These are phyloP conservation scores for Kwoniella bestiolae DNA, from an alignment of 768 basidiomycete species.

Conservation along the genomic window DNA sequence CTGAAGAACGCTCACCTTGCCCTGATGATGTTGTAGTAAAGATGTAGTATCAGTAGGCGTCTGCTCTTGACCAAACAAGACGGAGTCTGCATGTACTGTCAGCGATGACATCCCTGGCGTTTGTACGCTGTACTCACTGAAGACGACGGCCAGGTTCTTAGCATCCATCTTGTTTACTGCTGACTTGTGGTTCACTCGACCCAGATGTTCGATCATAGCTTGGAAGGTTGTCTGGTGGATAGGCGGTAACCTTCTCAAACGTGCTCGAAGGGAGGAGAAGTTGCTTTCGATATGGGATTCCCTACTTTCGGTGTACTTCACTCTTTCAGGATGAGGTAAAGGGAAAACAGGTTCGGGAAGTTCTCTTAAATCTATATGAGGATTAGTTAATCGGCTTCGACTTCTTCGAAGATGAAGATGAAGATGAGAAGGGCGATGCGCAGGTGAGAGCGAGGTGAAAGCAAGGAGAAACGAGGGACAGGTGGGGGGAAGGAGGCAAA, in stretches of 20 bases:
- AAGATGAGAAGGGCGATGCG: conserved; percentile 59
- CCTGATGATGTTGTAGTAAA: conserved; percentile 72
- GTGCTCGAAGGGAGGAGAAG: conserved; percentile 78
- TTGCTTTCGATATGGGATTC: conserved; percentile 73
- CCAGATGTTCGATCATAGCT: conserved; percentile 78
- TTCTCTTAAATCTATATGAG: conserved; percentile 70
- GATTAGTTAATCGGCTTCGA: conserved; percentile 46
- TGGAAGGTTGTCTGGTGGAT: conserved; percentile 85
- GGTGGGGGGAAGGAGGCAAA: background rate
- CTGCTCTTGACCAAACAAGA: conserved; percentile 91
- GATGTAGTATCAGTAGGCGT: conserved; percentile 77
- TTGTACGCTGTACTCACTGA: conserved; percentile 63
- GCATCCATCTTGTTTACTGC: conserved; percentile 92
- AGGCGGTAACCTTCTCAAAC: conserved; percentile 78
- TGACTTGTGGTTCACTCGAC: conserved; percentile 68
- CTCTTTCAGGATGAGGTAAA: conserved; percentile 76
- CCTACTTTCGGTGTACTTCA: conserved; percentile 76
- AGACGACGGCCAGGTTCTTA: conserved; percentile 86
- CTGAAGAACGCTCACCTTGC: conserved; percentile 65
- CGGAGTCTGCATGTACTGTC: conserved; percentile 58
- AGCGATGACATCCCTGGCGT: too few relatives aligned
- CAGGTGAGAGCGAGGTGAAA: background rate
- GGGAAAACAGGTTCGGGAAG: conserved; percentile 88
- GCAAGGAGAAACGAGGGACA: background rate
- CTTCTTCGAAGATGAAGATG: background rate